Evolutionary conservation across 306 rosid species (phyloP).

Genomic region (Echinosophora koreensis): DNA sequence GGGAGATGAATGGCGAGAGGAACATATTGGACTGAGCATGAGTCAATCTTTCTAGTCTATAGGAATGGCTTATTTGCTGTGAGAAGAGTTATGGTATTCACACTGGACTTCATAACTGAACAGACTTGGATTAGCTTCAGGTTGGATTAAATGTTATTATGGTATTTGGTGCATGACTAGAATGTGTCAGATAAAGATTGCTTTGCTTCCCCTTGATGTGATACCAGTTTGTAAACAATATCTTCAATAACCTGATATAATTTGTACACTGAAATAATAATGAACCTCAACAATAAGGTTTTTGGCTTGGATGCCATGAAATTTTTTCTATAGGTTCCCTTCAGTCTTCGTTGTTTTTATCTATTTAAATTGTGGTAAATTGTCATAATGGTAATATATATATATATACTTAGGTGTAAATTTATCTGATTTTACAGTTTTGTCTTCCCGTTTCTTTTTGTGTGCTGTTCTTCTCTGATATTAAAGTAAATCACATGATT

Average conservation of each 20-base stretch:
- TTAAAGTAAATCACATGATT: background rate
- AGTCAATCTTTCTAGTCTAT: background rate
- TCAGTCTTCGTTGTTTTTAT: background rate
- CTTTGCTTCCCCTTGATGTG: background rate
- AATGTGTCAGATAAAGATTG: background rate
- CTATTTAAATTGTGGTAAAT: background rate
- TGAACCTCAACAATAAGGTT: background rate
- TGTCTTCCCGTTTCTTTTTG: background rate
- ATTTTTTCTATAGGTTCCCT: background rate
- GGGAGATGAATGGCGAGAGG: background rate
- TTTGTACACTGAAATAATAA: background rate
- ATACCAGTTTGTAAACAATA: conserved; percentile 27
- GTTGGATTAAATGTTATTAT: background rate
- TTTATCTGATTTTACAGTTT: background rate
- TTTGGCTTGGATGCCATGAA: background rate
- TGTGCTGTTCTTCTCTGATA: background rate
- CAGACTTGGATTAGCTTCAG: background rate
- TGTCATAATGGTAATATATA: background rate
- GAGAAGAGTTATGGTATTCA: background rate
- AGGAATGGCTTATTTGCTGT: background rate
- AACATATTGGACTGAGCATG: conserved; percentile 10
- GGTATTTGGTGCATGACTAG: conserved; percentile 1
- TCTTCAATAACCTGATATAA: conserved; percentile 13
- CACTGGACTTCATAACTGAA: conserved; percentile 19
- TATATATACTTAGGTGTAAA: conserved; percentile 22